phyloP scores from a whole-genome alignment of 2,329 filamentous ascomycete species.

The Fusarium domesticum region DNA sequence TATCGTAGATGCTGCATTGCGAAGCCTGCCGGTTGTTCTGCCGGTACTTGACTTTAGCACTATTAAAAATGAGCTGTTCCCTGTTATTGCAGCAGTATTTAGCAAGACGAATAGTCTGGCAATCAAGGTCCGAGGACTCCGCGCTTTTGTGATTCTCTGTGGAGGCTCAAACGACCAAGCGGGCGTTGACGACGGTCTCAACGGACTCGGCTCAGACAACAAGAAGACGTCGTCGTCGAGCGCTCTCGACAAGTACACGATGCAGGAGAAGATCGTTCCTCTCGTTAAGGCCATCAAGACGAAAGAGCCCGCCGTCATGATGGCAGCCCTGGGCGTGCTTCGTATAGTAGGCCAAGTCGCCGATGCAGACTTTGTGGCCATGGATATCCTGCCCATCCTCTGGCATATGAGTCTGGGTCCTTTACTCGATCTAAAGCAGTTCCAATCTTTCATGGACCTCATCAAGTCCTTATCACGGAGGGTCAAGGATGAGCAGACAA shows the following conservation, averaged over 20 bases:
- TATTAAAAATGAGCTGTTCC: conserved; percentile 95
- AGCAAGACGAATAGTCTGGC: conserved; percentile 88
- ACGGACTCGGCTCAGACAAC: conserved; percentile 62
- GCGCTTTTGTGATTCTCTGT: conserved; percentile 86
- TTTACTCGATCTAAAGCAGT: conserved; percentile 80
- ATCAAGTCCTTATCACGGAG: conserved; percentile 76
- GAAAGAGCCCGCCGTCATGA: conserved; percentile 96
- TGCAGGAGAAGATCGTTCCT: conserved; percentile 95
- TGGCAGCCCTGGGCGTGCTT: conserved; percentile 83
- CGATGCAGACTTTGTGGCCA: conserved; percentile 86
- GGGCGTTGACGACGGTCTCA: conserved; percentile 65
- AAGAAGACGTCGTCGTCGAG: conserved; percentile 66
- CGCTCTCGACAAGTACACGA: conserved; percentile 93
- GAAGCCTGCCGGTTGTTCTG: conserved; percentile 74
- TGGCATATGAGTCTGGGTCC: conserved; percentile 93
- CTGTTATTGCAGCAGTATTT: conserved; percentile 85
- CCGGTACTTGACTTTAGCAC: conserved; percentile 93
- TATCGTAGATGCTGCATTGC: conserved; percentile 80
- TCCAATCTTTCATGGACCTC: conserved; percentile 83
- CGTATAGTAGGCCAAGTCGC: conserved; percentile 76
- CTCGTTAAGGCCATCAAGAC: conserved; percentile 92
- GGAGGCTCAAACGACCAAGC: conserved; percentile 63
- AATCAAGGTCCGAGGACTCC: conserved; percentile 89
- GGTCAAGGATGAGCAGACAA: conserved; percentile 84
- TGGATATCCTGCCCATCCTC: conserved; percentile 83